Base-by-base conservation (phyloP, 2,329 filamentous ascomycete genomes). In the Talaromyces sp. region DNA sequence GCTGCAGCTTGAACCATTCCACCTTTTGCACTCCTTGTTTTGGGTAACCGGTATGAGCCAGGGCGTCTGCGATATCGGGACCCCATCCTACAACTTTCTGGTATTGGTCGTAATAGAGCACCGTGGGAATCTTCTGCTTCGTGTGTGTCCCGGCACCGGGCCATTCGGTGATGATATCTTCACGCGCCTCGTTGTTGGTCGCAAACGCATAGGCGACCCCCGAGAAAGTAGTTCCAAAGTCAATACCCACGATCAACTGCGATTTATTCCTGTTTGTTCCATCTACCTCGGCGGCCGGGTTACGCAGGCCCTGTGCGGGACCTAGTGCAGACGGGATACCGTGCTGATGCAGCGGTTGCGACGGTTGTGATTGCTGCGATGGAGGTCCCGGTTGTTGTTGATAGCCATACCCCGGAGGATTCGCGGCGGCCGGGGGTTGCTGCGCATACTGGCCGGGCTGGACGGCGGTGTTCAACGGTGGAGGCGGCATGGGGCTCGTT, bases 1-100 rank as follows among this genome's bases (percentile, higher is more conserved):
- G 87, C 81, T 99, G 95, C 69, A 99, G 85, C 83, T 98, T 98
- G 85, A 99, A 98, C 95, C 95, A 99, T 81, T 98, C 95, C 25
- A 98, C 93, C 81, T 98, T 98, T 79, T 98, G 95, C 69, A 99
- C 93, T 67, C 93, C 93, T 37, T 91, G 91, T 82, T 98, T 98
- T 69, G 95, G 95, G 77, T 98, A 98, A 66, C 95, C 95, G 44
- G 95, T 98, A 33, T 95, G 95, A 60, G 95, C 93, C 67, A 98
- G 85, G 67, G 95, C 95, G 79, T 98, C 93, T 65, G 95, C 92
- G 71, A 98, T 98, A 82, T 99, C 95, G 63, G 93, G 93, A 66
- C 95, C 95, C 95, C 95, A 99, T 70, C 95, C 95, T n/a, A 98
- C 95, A 56, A 99, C 95, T 78, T 98, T 97, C 74, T 99, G 95